A percentile compares a stretch with the other conserved stretches of the same genome.
Conservation (phyloP, 768 basidiomycete genomes). For the Leccinellum luteum region DNA sequence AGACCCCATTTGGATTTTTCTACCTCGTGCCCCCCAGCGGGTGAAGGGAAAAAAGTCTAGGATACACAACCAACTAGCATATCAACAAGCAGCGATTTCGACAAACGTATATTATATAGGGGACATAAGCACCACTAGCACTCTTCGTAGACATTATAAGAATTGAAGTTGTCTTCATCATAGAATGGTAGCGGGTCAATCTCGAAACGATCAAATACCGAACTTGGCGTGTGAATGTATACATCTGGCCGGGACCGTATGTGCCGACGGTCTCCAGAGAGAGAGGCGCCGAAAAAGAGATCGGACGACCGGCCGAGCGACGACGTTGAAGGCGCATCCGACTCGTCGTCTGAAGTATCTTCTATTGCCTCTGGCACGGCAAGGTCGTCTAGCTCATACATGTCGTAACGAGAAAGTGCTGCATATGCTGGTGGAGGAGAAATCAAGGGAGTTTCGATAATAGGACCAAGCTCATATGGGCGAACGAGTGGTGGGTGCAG, state of each 20-base stretch:
- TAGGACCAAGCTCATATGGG: constrained; percentile 48
- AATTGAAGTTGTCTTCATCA: constrained; percentile 43
- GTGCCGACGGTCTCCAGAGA: constrained; percentile 49
- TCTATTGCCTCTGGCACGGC: constrained; percentile 80
- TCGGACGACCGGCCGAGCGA: constrained; percentile 59
- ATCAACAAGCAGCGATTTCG: constrained; percentile 23
- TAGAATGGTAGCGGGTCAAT: constrained; percentile 72
- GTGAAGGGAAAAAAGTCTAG: constrained; percentile 7
- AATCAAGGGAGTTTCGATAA: constrained; percentile 41
- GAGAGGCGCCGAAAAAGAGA: constrained; percentile 48
- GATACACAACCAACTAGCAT: constrained; percentile 32
- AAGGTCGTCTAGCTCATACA: constrained; percentile 64
- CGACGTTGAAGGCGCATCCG: constrained; percentile 65
- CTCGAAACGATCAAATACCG: constrained; percentile 63
- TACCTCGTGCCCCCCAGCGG: not conserved
- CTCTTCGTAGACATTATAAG: constrained; percentile 58
- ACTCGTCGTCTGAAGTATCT: constrained; percentile 84
- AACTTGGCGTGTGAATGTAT: constrained; percentile 57
- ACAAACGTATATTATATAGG: constrained; percentile 27
- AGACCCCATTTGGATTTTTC: not conserved
- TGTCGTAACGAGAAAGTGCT: constrained; percentile 61
- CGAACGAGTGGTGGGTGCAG: constrained; percentile 56
- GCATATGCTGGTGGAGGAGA: constrained; percentile 40
- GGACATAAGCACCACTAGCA: constrained; percentile 46
- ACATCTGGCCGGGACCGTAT: constrained; percentile 53